phyloP scores from a whole-genome alignment of 129 eudicot species.

The Flaveria linearis region DNA sequence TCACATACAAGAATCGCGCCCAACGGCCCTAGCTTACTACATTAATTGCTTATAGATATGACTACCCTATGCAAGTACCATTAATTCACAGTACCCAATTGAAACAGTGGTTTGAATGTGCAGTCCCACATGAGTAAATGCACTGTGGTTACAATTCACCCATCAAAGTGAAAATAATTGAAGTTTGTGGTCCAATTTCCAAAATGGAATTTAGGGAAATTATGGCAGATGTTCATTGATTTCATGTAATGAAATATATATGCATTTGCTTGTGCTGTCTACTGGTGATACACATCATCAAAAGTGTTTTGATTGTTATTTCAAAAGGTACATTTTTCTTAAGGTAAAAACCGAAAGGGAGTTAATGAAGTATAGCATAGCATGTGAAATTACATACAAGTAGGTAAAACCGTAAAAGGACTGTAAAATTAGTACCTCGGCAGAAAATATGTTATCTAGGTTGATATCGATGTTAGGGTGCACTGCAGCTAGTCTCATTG shows the following conservation, averaged over 20 bases:
- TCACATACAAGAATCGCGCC: constrained; percentile 25
- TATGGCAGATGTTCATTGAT: constrained; percentile 34
- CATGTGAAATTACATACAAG: constrained; percentile 30
- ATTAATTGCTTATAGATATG: constrained; percentile 29
- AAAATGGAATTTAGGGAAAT: constrained; percentile 26
- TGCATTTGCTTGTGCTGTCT: constrained; percentile 5
- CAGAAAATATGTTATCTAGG: constrained; percentile 67
- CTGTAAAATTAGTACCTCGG: constrained; percentile 56
- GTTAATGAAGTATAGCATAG: constrained; percentile 21
- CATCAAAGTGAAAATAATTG: constrained; percentile 30
- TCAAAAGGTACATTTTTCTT: constrained; percentile 21
- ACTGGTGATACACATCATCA: constrained; percentile 14
- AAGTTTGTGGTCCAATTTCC: constrained; percentile 38
- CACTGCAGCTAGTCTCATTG: constrained; percentile 99
- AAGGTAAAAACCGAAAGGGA: constrained; percentile 9
- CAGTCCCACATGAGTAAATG: constrained; percentile 41
- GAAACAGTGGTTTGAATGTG: constrained; percentile 32
- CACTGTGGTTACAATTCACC: constrained; percentile 27
- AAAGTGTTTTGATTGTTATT: constrained; percentile 8
- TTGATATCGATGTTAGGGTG: constrained; percentile 83
- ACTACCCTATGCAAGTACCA: constrained; percentile 30
- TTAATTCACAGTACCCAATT: constrained; percentile 21
- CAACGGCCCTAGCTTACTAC: constrained; percentile 25
- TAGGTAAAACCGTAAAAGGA: constrained; percentile 14
- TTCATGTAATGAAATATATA: constrained; percentile 20